A percentile compares a stretch with the other conserved stretches of the same genome.
Conservation (phyloP, 83 land plant species). For the Thuja plicata region DNA sequence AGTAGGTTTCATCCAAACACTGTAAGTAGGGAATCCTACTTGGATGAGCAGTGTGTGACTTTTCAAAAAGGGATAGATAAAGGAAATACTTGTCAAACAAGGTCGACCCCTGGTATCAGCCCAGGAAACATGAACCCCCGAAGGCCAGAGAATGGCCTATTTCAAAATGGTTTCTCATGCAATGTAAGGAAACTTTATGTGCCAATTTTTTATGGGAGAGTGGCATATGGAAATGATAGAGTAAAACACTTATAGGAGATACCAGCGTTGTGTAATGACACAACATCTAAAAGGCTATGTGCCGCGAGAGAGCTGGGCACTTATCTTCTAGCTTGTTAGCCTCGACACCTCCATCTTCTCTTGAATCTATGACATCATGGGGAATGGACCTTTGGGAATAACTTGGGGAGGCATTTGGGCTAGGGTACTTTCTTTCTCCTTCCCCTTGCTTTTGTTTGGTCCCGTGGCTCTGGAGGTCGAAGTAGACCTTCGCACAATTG, state of each 20-base stretch:
- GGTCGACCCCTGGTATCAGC: background rate
- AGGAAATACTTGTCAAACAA: background rate
- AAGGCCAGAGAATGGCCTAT: background rate
- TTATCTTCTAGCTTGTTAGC: too few relatives aligned
- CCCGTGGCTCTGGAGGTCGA: too few relatives aligned
- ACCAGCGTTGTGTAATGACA: slow-evolving; percentile 3
- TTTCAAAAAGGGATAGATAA: background rate
- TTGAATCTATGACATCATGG: too few relatives aligned
- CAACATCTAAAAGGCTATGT: background rate
- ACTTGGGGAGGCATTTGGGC: too few relatives aligned
- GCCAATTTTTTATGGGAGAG: slow-evolving; percentile 20
- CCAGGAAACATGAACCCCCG: background rate
- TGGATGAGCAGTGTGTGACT: background rate
- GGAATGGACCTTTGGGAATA: too few relatives aligned
- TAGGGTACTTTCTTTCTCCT: too few relatives aligned
- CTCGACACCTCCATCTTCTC: too few relatives aligned
- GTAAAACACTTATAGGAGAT: background rate
- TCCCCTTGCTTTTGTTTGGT: too few relatives aligned
- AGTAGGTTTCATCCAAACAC: background rate
- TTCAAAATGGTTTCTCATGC: background rate
- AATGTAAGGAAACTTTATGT: slow-evolving; percentile 20
- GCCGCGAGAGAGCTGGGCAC: too few relatives aligned
- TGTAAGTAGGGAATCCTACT: background rate
- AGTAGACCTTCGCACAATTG: too few relatives aligned
- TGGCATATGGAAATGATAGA: background rate